Base-by-base conservation (phyloP, 768 basidiomycete species). In the Lactarius hengduanensis region DNA sequence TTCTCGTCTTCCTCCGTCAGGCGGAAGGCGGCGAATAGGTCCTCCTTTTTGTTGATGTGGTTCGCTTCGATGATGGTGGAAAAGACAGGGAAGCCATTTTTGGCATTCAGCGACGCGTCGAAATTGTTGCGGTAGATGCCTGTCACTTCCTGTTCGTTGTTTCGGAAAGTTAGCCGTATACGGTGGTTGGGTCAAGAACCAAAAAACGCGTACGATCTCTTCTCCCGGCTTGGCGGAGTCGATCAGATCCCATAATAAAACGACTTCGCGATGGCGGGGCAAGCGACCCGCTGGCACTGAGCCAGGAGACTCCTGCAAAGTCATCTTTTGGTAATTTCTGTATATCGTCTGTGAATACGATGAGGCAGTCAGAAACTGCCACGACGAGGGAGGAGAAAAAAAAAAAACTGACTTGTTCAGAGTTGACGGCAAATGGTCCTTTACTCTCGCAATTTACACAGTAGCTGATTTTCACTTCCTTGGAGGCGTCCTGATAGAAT, bases 61-160 rank as follows among this genome's bases (percentile, higher is more conserved):
- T 99, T 99, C 20, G 96, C 97, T 76, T 98, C 97, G 64, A 99
- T 90, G 69, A 99, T 85, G 26, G 97, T 99, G 10, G 95, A 97
- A 80, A 99, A 99, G 38, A 99, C 97, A 2, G 97, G 97, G 80
- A 99, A 99, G 8, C 97, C 97, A 72, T 99, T 98, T 79, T 98
- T 98, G 32, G 94, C 88, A 76, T 99, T 99, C 71, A 99, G 86
- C 3, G 96, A 93, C 26, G 96, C 95, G 74, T 98, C 97, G 68
- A 98, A 99, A 77, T 98, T 98, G 80, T 99, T 99, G 71, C 96
- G 88, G 76, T 99, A 99, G 70, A 98, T 87, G 58, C 96, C 97
- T 16, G 97, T 98, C 22, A 98, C 88, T 84, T 99, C 97, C 95
- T 96, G 70, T 59, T 45, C 28, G 8, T 26, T 34, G 30, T 62